These are phyloP conservation scores for Trapa bicornis DNA, from an alignment of 345 rosid genomes.

Conservation along the genomic window DNA sequence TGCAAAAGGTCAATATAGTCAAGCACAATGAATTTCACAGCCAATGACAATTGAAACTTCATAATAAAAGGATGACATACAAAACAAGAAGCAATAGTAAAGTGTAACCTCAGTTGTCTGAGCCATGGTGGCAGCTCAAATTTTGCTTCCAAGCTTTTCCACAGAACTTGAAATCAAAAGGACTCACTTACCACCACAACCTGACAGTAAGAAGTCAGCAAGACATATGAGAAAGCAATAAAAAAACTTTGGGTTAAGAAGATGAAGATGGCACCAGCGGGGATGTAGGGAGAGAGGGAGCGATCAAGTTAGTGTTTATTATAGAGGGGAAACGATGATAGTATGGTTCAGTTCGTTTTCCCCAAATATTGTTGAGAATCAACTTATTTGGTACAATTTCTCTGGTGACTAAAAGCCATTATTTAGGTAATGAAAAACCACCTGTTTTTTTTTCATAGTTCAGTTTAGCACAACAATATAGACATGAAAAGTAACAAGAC, in stretches of 20 bases:
- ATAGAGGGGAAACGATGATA: no score
- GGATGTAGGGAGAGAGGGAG: not conserved
- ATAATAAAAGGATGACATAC: not conserved
- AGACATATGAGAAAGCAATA: not conserved
- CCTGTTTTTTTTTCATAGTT: no score
- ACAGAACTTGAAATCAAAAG: not conserved
- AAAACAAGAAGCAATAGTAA: not conserved
- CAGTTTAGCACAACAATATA: no score
- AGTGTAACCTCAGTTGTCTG: not conserved
- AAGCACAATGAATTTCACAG: not conserved
- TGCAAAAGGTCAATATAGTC: not conserved
- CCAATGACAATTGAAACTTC: not conserved
- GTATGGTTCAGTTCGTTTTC: no score
- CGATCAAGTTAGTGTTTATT: not conserved
- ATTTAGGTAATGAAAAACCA: no score
- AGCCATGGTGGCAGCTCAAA: conserved; percentile 5
- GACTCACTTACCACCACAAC: not conserved
- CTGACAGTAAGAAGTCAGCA: not conserved
- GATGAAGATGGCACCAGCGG: not conserved
- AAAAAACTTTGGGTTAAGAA: not conserved
- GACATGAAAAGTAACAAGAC: no score
- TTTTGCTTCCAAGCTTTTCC: not conserved
- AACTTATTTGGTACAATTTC: no score
- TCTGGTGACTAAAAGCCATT: no score
- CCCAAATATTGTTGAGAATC: no score